A percentile compares a stretch with the other conserved stretches of the same genome.
These are phyloP conservation scores for Talaromyces adpressus DNA, from an alignment of 495 filamentous ascomycete genomes.

Conservation along the genomic window DNA sequence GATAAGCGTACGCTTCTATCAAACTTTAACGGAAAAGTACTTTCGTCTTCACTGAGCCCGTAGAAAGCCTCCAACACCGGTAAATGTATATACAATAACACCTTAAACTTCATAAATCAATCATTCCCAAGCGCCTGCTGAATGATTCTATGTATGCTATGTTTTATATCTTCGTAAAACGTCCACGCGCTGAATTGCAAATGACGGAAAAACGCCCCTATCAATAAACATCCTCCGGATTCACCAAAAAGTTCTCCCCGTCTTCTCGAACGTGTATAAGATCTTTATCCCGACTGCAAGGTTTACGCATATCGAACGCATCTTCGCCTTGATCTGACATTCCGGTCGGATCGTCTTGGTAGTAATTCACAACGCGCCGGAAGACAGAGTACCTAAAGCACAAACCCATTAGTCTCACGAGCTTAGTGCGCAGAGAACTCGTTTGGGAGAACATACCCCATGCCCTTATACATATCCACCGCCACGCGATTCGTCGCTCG, in stretches of 20 bases:
- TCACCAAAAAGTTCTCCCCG: conserved; percentile 74
- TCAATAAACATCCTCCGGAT: conserved; percentile 80
- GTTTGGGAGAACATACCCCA: conserved; percentile 56
- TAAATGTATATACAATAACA: background rate
- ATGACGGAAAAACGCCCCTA: background rate
- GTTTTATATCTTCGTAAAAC: background rate
- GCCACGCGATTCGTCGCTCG: conserved; percentile 81
- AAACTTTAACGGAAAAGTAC: background rate
- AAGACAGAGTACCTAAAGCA: conserved; percentile 62
- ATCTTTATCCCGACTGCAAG: conserved; percentile 74
- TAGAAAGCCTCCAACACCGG: background rate
- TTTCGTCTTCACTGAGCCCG: background rate
- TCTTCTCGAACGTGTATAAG: conserved; percentile 70
- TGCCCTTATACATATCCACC: conserved; percentile 76
- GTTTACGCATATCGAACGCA: conserved; percentile 95
- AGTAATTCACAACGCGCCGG: conserved; percentile 83
- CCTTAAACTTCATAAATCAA: conserved; percentile 4
- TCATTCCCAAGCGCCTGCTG: background rate
- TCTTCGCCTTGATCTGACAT: conserved; percentile 59
- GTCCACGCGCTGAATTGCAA: background rate
- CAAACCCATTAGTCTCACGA: too few species aligned
- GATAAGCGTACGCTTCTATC: background rate
- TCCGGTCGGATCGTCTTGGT: conserved; percentile 67
- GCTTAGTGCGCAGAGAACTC: too few species aligned
- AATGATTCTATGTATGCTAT: background rate